Evolutionary conservation across 331 rosid species (phyloP).

Genomic region (Ulmus americana): DNA sequence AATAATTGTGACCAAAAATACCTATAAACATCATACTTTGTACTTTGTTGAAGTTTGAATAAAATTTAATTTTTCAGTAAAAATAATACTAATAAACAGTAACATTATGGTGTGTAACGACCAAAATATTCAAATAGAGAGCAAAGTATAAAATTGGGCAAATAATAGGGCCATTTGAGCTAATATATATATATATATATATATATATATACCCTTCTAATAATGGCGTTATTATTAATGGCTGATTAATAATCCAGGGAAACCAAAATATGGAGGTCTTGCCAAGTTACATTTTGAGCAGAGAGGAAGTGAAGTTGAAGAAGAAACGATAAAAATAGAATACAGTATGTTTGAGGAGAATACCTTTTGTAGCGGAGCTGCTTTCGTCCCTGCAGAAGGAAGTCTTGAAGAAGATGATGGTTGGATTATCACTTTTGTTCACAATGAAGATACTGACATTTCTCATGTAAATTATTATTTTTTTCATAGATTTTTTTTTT

Average conservation of each 20-base stretch:
- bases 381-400: slow-evolving; percentile 43
- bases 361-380: slow-evolving; percentile 51
- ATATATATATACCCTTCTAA: too few species aligned
- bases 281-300: slow-evolving; percentile 57
- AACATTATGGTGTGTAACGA: too few species aligned
- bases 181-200: too few species aligned
- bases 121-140: too few species aligned
- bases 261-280: slow-evolving; percentile 46
- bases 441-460: slow-evolving; percentile 52
- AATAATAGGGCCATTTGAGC: too few species aligned
- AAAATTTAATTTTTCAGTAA: too few species aligned
- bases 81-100: too few species aligned
- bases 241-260: slow-evolving; percentile 22
- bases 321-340: slow-evolving; percentile 37
- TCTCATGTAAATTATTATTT: slow-evolving; percentile 41
- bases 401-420: slow-evolving; percentile 71
- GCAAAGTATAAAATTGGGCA: too few species aligned
- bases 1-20: too few species aligned
- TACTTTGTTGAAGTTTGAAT: too few species aligned
- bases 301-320: slow-evolving; percentile 21
- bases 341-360: slow-evolving; percentile 52
- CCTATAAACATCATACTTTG: too few species aligned
- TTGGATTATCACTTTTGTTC: slow-evolving; percentile 71
- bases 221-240: too few species aligned
- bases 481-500: not conserved